Conservation (phyloP, 257 asterid genomes). For the Fraxinus pennsylvanica region DNA sequence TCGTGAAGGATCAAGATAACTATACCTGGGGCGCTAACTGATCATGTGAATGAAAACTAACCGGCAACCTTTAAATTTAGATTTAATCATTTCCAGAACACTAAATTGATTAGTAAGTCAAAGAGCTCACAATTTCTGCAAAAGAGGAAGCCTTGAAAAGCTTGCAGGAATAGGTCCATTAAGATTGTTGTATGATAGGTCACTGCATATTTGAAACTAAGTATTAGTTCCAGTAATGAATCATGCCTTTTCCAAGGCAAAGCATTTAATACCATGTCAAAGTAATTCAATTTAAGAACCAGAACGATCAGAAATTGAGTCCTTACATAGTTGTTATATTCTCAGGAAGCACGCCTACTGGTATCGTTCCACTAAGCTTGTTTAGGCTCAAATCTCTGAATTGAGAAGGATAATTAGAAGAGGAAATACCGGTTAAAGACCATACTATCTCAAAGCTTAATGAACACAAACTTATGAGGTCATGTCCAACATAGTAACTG, state of each 20-base stretch:
- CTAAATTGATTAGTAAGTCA: background rate
- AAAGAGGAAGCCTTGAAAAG: constrained; percentile 74
- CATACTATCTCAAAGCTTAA: background rate
- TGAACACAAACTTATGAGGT: background rate
- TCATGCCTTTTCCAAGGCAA: constrained; percentile 6
- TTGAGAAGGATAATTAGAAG: constrained; percentile 22
- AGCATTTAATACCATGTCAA: background rate
- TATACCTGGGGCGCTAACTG: background rate
- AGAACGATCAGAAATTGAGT: constrained; percentile 18
- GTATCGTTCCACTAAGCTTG: constrained; percentile 77
- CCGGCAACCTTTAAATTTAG: background rate
- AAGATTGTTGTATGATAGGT: constrained; percentile 73
- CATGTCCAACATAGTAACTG: background rate
- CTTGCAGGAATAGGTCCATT: constrained; percentile 73
- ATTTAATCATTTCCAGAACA: constrained; percentile 22
- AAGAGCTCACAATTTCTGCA: constrained; percentile 78
- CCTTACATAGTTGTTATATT: constrained; percentile 84
- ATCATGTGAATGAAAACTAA: background rate
- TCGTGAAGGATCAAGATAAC: constrained; percentile 15
- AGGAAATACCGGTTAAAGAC: constrained; percentile 3
- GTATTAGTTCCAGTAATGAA: constrained; percentile 15
- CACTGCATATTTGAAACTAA: constrained; percentile 47
- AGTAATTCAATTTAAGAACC: constrained; percentile 5
- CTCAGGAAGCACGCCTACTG: constrained; percentile 52
- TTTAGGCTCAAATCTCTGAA: constrained; percentile 83